Evolutionary conservation across 1,139 yeast genomes (phyloP).

Genomic region (Saccharomyces hybrid): DNA sequence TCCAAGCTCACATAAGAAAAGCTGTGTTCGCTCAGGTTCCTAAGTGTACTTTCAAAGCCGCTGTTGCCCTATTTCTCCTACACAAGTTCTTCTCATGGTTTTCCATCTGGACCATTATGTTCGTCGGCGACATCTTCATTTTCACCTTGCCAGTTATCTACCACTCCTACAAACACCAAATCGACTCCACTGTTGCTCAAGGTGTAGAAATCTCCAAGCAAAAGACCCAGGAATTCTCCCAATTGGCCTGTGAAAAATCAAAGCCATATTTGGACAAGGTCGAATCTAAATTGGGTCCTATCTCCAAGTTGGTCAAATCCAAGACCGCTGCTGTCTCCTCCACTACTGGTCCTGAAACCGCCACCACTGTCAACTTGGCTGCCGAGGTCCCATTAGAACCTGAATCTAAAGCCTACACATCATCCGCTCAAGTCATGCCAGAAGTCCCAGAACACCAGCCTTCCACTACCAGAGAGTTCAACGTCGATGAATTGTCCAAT

Average conservation of each 20-base stretch:
- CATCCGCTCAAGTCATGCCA: slow-evolving; percentile 8
- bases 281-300: slow-evolving; percentile 57
- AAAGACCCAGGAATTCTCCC: slow-evolving; percentile 46
- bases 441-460: slow-evolving; percentile 17
- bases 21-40: slow-evolving; percentile 31
- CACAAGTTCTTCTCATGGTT: slow-evolving; percentile 72
- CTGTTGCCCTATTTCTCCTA: slow-evolving; percentile 54
- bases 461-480: slow-evolving; percentile 18
- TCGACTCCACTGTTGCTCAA: slow-evolving; percentile 64
- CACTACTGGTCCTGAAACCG: slow-evolving; percentile 47
- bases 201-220: slow-evolving; percentile 49
- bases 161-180: slow-evolving; percentile 65
- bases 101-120: slow-evolving; percentile 60
- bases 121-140: slow-evolving; percentile 50
- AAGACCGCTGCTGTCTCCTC: slow-evolving; percentile 39
- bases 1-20: slow-evolving; percentile 28
- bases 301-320: slow-evolving; percentile 49
- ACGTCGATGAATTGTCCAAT: slow-evolving; percentile 17
- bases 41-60: slow-evolving; percentile 62
- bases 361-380: slow-evolving; percentile 29
- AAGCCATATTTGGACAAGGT: slow-evolving; percentile 37
- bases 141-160: slow-evolving; percentile 77
- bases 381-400: slow-evolving; percentile 22
- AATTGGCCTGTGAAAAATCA: slow-evolving; percentile 49
- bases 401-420: slow-evolving; percentile 10